Percentiles rank a stretch among this genome's conserved stretches.
These are phyloP conservation scores for Microsporum canis DNA, from an alignment of 2,329 filamentous ascomycete species.

Conservation along the genomic window DNA sequence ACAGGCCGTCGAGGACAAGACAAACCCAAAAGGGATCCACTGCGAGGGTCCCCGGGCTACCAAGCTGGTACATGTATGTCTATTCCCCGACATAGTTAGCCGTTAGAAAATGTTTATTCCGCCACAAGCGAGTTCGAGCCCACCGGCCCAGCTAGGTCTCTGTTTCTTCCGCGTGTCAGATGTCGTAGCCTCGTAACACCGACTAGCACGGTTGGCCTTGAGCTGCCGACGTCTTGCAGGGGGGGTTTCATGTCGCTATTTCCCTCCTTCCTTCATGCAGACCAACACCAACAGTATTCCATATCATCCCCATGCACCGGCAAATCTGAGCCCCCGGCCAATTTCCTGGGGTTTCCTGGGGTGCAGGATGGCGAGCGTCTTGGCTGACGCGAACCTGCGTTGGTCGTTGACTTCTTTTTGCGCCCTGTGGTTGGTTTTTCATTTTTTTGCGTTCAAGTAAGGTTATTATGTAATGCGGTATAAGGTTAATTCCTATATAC, in stretches of 20 bases:
- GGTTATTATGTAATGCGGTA: not conserved
- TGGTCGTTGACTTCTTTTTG: not conserved
- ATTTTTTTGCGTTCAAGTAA: not conserved
- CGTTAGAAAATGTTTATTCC: not conserved
- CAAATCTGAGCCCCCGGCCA: not conserved
- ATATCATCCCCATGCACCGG: not conserved
- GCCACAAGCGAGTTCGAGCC: not conserved
- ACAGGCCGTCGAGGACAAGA: not conserved
- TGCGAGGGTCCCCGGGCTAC: not conserved
- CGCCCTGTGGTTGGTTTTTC: not conserved
- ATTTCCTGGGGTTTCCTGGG: not conserved
- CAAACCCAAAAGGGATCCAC: not conserved
- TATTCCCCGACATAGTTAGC: not conserved
- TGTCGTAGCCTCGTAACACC: not conserved
- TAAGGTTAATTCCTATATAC: not conserved
- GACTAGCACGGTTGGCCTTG: not conserved
- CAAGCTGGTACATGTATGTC: not conserved
- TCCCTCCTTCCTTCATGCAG: not conserved
- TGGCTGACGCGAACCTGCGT: not conserved
- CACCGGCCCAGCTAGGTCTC: not conserved
- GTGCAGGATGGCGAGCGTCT: not conserved
- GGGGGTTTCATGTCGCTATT: not conserved
- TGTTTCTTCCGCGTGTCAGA: not conserved
- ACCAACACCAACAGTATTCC: not conserved
- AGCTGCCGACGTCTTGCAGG: not conserved